These are phyloP conservation scores for Cerrena zonata DNA, from an alignment of 1,284 basidiomycete genomes.

Conservation along the genomic window DNA sequence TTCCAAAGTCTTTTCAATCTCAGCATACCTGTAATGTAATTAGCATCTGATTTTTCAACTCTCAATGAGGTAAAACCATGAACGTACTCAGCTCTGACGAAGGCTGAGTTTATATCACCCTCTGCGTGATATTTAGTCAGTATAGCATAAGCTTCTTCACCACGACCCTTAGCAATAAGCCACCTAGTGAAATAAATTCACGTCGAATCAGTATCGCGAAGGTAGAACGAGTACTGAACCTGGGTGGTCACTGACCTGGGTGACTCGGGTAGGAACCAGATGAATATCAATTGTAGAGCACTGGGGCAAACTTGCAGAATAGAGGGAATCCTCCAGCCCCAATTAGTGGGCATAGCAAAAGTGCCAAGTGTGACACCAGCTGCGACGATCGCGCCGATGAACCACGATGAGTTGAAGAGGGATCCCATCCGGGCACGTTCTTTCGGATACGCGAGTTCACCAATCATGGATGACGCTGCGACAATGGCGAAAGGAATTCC, in stretches of 20 bases:
- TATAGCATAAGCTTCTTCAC: conserved; percentile 40
- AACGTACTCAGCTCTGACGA: conserved; percentile 44
- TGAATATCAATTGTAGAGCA: conserved; percentile 44
- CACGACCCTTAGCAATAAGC: conserved; percentile 47
- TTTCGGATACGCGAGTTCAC: conserved; percentile 48
- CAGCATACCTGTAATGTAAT: conserved; percentile 26
- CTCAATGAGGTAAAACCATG: background rate
- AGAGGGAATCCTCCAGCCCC: conserved; percentile 58
- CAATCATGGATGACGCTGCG: conserved; percentile 46
- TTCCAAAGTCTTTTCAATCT: conserved; percentile 51
- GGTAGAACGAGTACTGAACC: background rate
- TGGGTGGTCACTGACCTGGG: conserved; percentile 36
- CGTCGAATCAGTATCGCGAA: background rate
- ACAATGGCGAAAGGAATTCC: conserved; percentile 47
- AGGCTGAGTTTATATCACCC: conserved; percentile 43
- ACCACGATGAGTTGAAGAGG: conserved; percentile 51
- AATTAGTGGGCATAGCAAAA: conserved; percentile 44
- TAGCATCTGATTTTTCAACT: background rate
- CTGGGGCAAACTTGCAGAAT: conserved; percentile 55
- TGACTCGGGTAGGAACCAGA: conserved; percentile 54
- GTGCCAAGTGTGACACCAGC: conserved; percentile 47
- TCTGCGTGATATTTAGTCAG: conserved; percentile 50
- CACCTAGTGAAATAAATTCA: too few species aligned
- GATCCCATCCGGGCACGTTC: conserved; percentile 47
- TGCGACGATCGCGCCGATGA: conserved; percentile 31